Conservation (phyloP, 169 alveolate genomes). For the Cryptosporidium ubiquitum region DNA sequence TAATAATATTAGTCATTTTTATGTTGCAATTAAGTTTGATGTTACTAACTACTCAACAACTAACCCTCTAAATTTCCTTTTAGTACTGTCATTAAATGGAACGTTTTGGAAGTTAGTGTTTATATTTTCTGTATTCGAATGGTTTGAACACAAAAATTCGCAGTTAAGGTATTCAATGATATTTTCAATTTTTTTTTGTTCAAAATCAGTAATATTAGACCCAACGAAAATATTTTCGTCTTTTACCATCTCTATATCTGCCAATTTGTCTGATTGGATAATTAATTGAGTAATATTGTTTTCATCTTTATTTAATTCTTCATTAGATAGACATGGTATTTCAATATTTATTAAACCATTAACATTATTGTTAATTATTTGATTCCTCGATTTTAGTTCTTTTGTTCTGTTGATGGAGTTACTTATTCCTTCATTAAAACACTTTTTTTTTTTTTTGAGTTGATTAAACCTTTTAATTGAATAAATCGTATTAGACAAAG, state of each 20-base stretch:
- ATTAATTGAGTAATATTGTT: conserved; percentile 1
- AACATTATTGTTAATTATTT: background rate
- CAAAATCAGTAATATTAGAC: background rate
- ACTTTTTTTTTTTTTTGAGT: conserved; percentile 5
- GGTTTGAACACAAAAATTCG: background rate
- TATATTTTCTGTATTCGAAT: background rate
- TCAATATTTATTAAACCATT: background rate
- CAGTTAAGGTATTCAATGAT: background rate
- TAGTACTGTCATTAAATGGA: background rate
- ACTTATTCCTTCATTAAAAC: conserved; percentile 23
- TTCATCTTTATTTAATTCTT: background rate
- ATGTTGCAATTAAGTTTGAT: background rate
- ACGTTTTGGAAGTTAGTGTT: background rate
- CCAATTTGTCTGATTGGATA: background rate
- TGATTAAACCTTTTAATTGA: background rate
- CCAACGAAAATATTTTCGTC: background rate
- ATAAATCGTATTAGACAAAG: conserved; percentile 5
- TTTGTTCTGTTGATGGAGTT: background rate
- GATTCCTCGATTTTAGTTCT: conserved; percentile 12
- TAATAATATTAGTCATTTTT: no score
- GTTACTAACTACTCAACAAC: background rate
- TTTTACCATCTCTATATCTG: conserved; percentile 20
- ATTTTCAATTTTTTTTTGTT: background rate
- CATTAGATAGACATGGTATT: no score
- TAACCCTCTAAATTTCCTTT: background rate